Conservation (phyloP, 2,329 filamentous ascomycete species). For the Beauveria sp. region DNA sequence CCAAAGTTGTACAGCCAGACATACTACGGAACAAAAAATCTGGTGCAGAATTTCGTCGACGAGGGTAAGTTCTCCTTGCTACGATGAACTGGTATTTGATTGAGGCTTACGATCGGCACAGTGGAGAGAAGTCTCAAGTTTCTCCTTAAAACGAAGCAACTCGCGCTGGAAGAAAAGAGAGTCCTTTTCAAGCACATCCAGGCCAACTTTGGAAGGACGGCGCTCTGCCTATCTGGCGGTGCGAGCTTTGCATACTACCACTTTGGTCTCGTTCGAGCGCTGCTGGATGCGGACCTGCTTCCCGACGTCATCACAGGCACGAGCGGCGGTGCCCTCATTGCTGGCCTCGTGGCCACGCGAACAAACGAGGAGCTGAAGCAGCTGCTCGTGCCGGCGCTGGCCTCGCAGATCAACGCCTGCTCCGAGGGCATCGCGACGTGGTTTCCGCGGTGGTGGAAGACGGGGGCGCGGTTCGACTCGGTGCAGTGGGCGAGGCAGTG, state of each 20-base stretch:
- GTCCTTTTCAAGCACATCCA: slow-evolving; percentile 79
- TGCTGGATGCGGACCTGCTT: slow-evolving; percentile 76
- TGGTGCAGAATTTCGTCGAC: slow-evolving; percentile 85
- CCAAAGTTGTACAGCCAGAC: slow-evolving; percentile 92
- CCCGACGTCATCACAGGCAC: slow-evolving; percentile 96
- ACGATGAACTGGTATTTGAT: neutral
- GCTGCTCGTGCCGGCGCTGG: slow-evolving; percentile 79
- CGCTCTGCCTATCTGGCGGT: slow-evolving; percentile 85
- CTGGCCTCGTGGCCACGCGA: slow-evolving; percentile 76
- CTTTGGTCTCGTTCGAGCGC: slow-evolving; percentile 82
- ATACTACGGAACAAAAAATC: slow-evolving; percentile 93
- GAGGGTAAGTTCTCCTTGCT: slow-evolving; percentile 49
- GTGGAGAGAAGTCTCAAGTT: slow-evolving; percentile 61
- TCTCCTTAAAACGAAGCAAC: slow-evolving; percentile 57
- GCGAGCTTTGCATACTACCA: slow-evolving; percentile 97
- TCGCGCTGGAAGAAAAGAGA: slow-evolving; percentile 67
- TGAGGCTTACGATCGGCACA: slow-evolving; percentile 21
- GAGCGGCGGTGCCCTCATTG: slow-evolving; percentile 85
- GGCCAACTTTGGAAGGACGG: slow-evolving; percentile 87
- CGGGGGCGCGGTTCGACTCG: slow-evolving; percentile 88
- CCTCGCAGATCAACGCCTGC: slow-evolving; percentile 76
- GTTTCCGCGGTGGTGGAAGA: slow-evolving; percentile 80
- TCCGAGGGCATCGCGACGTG: slow-evolving; percentile 69
- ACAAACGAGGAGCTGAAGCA: slow-evolving; percentile 86
- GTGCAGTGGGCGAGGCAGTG: slow-evolving; percentile 82